Evolutionary conservation across 352 stramenopile genomes (phyloP).

Genomic region (Pilasporangium apinafurcum): DNA sequence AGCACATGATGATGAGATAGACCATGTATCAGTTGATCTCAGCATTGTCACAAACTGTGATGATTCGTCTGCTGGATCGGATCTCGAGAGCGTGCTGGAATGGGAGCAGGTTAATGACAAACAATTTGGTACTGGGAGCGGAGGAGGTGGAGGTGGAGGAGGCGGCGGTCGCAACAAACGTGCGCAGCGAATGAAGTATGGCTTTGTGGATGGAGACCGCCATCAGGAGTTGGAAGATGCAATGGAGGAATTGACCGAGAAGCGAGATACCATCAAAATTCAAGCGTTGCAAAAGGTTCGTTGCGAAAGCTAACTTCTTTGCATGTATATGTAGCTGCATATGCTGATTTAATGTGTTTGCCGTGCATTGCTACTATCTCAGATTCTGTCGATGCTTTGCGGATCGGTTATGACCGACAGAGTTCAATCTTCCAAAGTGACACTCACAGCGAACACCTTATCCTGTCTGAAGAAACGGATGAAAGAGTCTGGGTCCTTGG

Average conservation of each 20-base stretch:
- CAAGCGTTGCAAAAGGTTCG: slow-evolving; percentile 35
- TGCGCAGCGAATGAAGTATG: slow-evolving; percentile 16
- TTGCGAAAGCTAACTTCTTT: background rate
- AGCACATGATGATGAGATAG: slow-evolving; percentile 29
- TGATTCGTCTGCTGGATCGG: slow-evolving; percentile 50
- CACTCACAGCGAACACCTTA: slow-evolving; percentile 30
- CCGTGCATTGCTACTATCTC: background rate
- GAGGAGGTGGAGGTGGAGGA: background rate
- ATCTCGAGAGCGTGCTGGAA: slow-evolving; percentile 49
- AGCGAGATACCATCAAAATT: slow-evolving; percentile 56
- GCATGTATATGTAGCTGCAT: background rate
- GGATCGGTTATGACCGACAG: slow-evolving; percentile 30
- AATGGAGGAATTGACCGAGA: slow-evolving; percentile 53
- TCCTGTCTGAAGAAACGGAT: slow-evolving; percentile 50
- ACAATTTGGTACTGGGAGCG: background rate
- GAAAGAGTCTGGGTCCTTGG: slow-evolving; percentile 42
- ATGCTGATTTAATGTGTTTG: background rate
- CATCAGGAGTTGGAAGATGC: slow-evolving; percentile 39
- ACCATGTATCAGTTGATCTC: slow-evolving; percentile 13
- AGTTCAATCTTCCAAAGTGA: slow-evolving; percentile 26
- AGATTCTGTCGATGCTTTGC: slow-evolving; percentile 39
- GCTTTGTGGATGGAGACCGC: slow-evolving; percentile 14
- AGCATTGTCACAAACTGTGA: slow-evolving; percentile 31
- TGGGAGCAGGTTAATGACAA: slow-evolving; percentile 23
- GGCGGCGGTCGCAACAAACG: slow-evolving; percentile 10